phyloP scores from a whole-genome alignment of 1,284 basidiomycete species.

The Tilletia walkeri region DNA sequence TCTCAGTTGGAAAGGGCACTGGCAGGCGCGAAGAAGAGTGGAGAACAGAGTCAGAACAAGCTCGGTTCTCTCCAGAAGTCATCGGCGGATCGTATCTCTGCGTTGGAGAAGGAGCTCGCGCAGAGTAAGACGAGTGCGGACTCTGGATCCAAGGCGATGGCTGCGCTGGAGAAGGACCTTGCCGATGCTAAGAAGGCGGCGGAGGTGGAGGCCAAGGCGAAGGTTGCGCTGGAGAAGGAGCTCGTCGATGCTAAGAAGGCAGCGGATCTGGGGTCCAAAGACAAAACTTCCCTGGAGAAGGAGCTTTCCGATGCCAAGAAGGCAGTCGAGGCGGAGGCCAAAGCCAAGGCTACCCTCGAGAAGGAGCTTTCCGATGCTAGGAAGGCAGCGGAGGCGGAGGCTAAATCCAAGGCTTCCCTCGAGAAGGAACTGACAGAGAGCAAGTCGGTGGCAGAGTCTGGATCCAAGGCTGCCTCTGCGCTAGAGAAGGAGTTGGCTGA shows the following conservation, averaged over 20 bases:
- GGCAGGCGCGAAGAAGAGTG: not conserved
- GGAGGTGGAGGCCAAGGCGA: constrained; percentile 20
- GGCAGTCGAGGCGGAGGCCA: too few relatives aligned
- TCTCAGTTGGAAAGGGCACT: not conserved
- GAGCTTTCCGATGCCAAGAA: too few relatives aligned
- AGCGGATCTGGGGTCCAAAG: constrained; percentile 16
- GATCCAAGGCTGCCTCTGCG: constrained; percentile 18
- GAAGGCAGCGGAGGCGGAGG: constrained; percentile 29
- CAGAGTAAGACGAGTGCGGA: constrained; percentile 17
- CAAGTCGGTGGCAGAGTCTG: not conserved
- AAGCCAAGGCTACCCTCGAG: not conserved
- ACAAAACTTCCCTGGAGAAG: constrained; percentile 9
- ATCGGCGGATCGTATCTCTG: not conserved
- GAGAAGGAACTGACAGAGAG: constrained; percentile 18
- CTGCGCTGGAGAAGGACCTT: constrained; percentile 22
- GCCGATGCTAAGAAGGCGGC: not conserved
- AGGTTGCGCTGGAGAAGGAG: constrained; percentile 24
- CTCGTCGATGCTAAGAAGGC: constrained; percentile 22
- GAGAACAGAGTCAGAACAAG: not conserved
- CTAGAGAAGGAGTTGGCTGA: constrained; percentile 33
- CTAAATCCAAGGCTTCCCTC: too few relatives aligned
- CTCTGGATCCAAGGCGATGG: not conserved
- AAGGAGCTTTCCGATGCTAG: constrained; percentile 30
- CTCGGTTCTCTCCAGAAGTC: not conserved
- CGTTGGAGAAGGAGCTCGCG: constrained; percentile 10